Evolutionary conservation across 306 rosid genomes (phyloP).

Genomic region (Luffa aegyptiaca): DNA sequence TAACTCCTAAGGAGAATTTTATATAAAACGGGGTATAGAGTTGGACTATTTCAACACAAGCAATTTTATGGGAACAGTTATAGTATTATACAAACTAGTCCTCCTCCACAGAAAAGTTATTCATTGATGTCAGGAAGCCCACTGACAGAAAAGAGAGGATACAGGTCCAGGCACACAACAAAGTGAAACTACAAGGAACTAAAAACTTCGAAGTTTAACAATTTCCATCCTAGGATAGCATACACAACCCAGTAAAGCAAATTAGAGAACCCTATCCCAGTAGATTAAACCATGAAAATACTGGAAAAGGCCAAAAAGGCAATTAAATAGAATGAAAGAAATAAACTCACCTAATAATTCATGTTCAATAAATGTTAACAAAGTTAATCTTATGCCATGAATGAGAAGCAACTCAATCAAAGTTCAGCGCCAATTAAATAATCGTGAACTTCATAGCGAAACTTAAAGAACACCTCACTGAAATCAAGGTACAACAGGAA

Average conservation of each 20-base stretch:
- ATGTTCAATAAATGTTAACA: background rate
- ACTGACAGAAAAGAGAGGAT: background rate
- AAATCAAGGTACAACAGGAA: background rate
- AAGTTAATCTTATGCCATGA: background rate
- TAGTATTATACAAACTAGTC: background rate
- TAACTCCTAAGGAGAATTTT: background rate
- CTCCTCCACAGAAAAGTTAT: background rate
- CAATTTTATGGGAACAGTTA: background rate
- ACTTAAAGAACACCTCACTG: background rate
- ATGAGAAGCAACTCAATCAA: background rate
- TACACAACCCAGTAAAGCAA: background rate
- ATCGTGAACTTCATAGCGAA: background rate
- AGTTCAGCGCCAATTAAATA: background rate
- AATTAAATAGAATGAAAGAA: background rate
- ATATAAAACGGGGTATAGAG: background rate
- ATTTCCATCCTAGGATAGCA: background rate
- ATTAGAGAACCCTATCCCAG: background rate
- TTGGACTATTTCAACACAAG: background rate
- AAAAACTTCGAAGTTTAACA: background rate
- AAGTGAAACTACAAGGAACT: background rate
- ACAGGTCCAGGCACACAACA: background rate
- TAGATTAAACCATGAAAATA: background rate
- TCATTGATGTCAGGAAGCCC: background rate
- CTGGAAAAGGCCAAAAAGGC: background rate
- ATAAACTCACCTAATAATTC: background rate